phyloP scores from a whole-genome alignment of 192 early-diverging fungal species.

The Globomyces pollinis-pini region DNA sequence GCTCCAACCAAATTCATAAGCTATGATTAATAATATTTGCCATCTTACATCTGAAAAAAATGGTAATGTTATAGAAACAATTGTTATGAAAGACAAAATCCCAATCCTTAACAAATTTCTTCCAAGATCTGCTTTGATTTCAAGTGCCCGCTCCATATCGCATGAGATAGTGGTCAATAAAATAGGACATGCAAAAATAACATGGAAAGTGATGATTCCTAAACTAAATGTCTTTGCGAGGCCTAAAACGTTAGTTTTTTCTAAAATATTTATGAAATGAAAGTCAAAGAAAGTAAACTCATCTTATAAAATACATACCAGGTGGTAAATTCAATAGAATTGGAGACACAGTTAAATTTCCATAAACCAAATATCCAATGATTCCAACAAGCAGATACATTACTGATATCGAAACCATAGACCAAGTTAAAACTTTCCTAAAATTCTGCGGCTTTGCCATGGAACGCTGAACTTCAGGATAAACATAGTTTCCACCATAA shows the following conservation, averaged over 20 bases:
- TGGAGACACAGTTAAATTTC: conserved; percentile 56
- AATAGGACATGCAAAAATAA: conserved; percentile 73
- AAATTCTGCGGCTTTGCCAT: conserved; percentile 67
- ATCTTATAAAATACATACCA: conserved; percentile 28
- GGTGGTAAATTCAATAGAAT: conserved; percentile 66
- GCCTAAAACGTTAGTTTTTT: too few relatives aligned
- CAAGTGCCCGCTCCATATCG: conserved; percentile 55
- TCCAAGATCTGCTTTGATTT: conserved; percentile 29
- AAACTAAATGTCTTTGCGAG: conserved; percentile 49
- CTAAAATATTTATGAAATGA: background rate
- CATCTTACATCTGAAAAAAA: conserved; percentile 77
- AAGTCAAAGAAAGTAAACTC: too few relatives aligned
- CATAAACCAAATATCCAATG: conserved; percentile 69
- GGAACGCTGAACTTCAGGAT: conserved; percentile 75
- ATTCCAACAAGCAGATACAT: conserved; percentile 64
- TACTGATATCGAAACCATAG: conserved; percentile 55
- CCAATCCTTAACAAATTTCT: conserved; percentile 41
- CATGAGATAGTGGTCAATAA: conserved; percentile 32
- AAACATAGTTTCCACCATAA: conserved; percentile 76
- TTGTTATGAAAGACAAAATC: conserved; percentile 45
- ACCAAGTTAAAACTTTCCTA: conserved; percentile 54
- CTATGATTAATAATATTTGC: too few relatives aligned
- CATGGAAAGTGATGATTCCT: conserved; percentile 70
- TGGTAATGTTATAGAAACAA: conserved; percentile 61
- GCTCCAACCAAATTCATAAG: conserved; percentile 80